Evolutionary conservation across 129 eudicot genomes (phyloP).

Genomic region (Scalesia atractyloides): DNA sequence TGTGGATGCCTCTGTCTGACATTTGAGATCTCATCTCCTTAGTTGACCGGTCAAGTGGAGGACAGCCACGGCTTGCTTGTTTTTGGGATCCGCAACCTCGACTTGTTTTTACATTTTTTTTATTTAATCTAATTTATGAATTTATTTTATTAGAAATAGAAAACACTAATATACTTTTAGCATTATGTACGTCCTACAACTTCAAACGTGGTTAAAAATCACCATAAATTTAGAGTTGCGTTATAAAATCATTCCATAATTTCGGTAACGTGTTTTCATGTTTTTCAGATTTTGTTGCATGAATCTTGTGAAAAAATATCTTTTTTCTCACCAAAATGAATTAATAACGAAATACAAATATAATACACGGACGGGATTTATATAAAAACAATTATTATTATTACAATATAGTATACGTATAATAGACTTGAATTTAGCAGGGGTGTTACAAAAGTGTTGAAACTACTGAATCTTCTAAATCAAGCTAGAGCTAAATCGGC

Average conservation of each 20-base stretch:
- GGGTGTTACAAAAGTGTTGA: no score
- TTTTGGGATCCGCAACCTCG: slow-evolving; percentile 28
- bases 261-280: background rate
- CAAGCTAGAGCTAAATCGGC: no score
- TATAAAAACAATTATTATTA: no score
- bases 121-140: background rate
- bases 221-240: background rate
- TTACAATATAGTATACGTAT: no score
- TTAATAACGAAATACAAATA: background rate
- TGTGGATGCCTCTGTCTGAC: slow-evolving; percentile 21
- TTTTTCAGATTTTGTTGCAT: background rate
- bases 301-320: background rate
- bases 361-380: background rate
- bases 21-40: slow-evolving; percentile 42
- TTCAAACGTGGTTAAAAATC: background rate
- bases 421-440: no score
- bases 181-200: background rate
- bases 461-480: no score
- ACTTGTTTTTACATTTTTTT: slow-evolving; percentile 18
- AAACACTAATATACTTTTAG: background rate
- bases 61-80: slow-evolving; percentile 36
- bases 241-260: background rate
- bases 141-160: background rate
- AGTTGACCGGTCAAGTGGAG: slow-evolving; percentile 44
- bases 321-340: background rate